Evolutionary conservation across 306 rosid genomes (phyloP).

Genomic region (Acacia acuminata): DNA sequence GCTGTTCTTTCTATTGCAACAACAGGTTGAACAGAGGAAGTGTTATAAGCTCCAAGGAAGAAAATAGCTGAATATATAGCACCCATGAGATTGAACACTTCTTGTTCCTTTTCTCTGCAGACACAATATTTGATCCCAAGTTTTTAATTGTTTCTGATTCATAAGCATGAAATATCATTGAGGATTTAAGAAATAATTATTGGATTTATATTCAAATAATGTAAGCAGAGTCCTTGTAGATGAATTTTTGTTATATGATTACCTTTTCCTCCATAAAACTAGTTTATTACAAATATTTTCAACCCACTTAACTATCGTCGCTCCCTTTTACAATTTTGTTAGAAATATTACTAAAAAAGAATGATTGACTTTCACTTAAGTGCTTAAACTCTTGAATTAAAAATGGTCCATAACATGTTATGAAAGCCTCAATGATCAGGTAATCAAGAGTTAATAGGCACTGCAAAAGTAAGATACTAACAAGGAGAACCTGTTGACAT

Average conservation of each 20-base stretch:
- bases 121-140: neutral
- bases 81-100: conserved; percentile 47
- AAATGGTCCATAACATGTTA: neutral
- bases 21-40: conserved; percentile 43
- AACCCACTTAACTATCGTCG: neutral
- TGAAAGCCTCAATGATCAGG: neutral
- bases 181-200: neutral
- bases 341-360: neutral
- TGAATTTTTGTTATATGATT: neutral
- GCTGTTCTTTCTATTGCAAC: conserved; percentile 54
- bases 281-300: neutral
- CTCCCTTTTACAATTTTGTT: neutral
- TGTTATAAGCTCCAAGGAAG: conserved; percentile 51
- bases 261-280: neutral
- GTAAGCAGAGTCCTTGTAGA: neutral
- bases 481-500: conserved; percentile 28
- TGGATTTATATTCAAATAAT: neutral
- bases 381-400: neutral
- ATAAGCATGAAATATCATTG: conserved; percentile 9
- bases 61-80: conserved; percentile 45
- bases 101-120: conserved; percentile 49
- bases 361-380: neutral
- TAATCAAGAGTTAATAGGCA: neutral
- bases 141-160: neutral
- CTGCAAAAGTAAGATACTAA: conserved; percentile 14